A percentile compares a stretch with the other conserved stretches of the same genome.
phyloP scores from a whole-genome alignment of 768 basidiomycete species.

The Kwoniella newhampshirensis region DNA sequence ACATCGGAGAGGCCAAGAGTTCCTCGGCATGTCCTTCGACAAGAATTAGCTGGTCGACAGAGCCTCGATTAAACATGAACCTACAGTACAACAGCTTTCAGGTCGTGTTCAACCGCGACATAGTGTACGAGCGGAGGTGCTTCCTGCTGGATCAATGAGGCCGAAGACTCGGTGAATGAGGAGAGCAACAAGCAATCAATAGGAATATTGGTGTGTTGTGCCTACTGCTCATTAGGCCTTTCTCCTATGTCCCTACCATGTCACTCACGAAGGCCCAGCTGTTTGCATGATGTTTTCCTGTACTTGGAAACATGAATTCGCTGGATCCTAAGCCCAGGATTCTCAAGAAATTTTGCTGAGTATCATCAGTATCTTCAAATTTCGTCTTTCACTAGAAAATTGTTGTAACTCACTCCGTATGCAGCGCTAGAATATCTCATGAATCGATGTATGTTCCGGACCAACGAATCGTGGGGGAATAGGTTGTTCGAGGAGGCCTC shows the following conservation, averaged over 20 bases:
- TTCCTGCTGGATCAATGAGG: slow-evolving; percentile 36
- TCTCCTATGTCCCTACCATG: not conserved
- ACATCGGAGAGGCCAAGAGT: slow-evolving; percentile 55
- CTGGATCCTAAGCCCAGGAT: slow-evolving; percentile 50
- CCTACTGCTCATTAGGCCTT: slow-evolving; percentile 19
- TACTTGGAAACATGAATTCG: slow-evolving; percentile 53
- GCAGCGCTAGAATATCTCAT: slow-evolving; percentile 51
- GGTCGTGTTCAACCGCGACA: slow-evolving; percentile 53
- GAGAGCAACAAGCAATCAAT: slow-evolving; percentile 53
- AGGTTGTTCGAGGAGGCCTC: slow-evolving; percentile 18
- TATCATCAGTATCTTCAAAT: slow-evolving; percentile 3
- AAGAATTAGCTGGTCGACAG: not conserved
- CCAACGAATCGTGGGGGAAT: slow-evolving; percentile 37
- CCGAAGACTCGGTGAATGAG: slow-evolving; percentile 49
- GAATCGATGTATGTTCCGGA: slow-evolving; percentile 51
- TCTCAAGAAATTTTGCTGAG: slow-evolving; percentile 49
- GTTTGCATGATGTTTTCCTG: slow-evolving; percentile 48
- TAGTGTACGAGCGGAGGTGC: slow-evolving; percentile 48
- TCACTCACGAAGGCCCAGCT: slow-evolving; percentile 45
- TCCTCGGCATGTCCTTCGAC: slow-evolving; percentile 52
- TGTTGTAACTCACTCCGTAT: slow-evolving; percentile 36
- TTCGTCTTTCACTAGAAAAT: not conserved
- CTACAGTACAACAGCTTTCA: slow-evolving; percentile 51
- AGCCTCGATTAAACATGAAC: not conserved
- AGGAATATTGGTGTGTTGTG: slow-evolving; percentile 54